Conservation (phyloP, 1,139 yeast genomes). For the Blastobotrys indianensis region DNA sequence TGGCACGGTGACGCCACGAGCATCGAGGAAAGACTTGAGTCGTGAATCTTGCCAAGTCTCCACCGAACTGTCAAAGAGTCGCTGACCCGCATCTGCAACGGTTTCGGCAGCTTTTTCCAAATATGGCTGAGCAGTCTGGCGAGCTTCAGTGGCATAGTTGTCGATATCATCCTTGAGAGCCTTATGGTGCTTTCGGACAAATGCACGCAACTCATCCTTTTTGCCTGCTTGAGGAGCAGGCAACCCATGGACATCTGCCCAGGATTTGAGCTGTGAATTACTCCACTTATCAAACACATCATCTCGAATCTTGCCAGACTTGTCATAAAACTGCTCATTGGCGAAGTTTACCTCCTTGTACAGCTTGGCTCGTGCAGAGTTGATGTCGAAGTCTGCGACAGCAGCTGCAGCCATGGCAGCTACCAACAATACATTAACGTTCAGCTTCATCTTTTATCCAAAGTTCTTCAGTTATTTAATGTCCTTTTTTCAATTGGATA, state of each 20-base stretch:
- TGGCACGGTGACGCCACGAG: slow-evolving; percentile 47
- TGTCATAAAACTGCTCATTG: slow-evolving; percentile 37
- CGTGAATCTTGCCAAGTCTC: slow-evolving; percentile 35
- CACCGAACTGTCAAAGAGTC: slow-evolving; percentile 23
- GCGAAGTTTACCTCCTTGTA: slow-evolving; percentile 42
- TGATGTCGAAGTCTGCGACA: slow-evolving; percentile 3
- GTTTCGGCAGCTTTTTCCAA: slow-evolving; percentile 22
- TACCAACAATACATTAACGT: neutral
- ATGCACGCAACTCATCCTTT: slow-evolving; percentile 35
- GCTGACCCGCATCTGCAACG: slow-evolving; percentile 17
- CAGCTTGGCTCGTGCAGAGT: slow-evolving; percentile 35
- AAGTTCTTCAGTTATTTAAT: no score
- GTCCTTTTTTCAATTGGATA: neutral
- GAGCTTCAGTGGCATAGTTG: slow-evolving; percentile 18
- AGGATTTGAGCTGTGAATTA: slow-evolving; percentile 40
- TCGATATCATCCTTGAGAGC: slow-evolving; percentile 21
- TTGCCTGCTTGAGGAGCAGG: slow-evolving; percentile 35
- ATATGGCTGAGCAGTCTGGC: slow-evolving; percentile 22
- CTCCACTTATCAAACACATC: slow-evolving; percentile 47
- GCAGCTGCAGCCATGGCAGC: slow-evolving; percentile 7
- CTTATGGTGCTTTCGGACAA: slow-evolving; percentile 37
- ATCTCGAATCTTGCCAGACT: slow-evolving; percentile 42
- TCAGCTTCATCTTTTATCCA: slow-evolving; percentile 9
- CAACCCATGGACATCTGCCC: slow-evolving; percentile 44
- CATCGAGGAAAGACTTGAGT: slow-evolving; percentile 46